Evolutionary conservation across 768 basidiomycete species (phyloP), one percentile per base, ranked within the genome.

Genomic region (Lentinula detonsa): DNA sequence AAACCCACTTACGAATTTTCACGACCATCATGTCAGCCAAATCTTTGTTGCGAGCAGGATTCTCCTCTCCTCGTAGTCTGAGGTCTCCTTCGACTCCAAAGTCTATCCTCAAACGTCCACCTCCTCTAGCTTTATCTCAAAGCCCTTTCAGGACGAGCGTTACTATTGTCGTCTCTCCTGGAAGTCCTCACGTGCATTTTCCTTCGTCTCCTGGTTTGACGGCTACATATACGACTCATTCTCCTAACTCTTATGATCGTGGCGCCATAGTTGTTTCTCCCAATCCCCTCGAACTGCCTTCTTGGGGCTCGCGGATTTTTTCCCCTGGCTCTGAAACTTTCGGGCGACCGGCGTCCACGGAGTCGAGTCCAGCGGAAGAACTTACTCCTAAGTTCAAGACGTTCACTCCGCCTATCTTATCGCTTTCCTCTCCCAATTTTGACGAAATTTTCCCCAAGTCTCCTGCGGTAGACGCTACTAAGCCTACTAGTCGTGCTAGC

Each of bases 1-100:
- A 8, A 33, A 18, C 18, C 42, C 28, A 31, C 31, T 57, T 57
- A 57, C 57, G 57, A 59, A 13, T 46, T 39, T 50, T 59, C 11
- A 59, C 57, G 57, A 59, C 45, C 45, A 4, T 59, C 57, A 59
- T 59, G 57, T 59, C 57, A 35, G 48, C 57, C 16, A 59, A 59
- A 48, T 59, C 57, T 5, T 23, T 59, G 57, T 59, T 59, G 43
- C 43, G 43, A 28, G 57, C 42, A 57, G 42, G 40, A 33, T 8
- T 59, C 21, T 23, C 45, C 46, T 59, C 57, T 21, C 57, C 57
- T 59, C 55, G 55, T 23, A 39, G 37, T 43, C 33, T 49, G 15
- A 59, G 48, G 37, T 34, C 57, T 35, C 57, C 57, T 15, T 59
- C 57, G 43, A 48, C 45, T 35, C 57, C 57, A 28, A 33, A 39